Evolutionary conservation across 177 flowering plant genomes (phyloP).

Genomic region (Vitis hybrid): DNA sequence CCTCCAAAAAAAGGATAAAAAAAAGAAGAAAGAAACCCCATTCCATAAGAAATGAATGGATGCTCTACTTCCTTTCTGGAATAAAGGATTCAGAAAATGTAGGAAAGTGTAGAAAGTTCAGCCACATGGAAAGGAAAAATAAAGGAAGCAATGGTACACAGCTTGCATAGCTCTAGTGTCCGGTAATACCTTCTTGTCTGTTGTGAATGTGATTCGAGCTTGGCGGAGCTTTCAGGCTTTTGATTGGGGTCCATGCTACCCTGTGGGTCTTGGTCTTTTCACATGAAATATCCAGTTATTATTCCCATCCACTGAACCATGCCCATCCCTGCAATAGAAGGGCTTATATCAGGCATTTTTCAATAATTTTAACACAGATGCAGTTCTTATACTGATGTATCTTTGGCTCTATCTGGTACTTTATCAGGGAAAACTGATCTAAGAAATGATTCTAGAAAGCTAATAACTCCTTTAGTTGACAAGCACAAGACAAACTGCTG

Average conservation of each 20-base stretch:
- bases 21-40: background rate
- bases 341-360: too few species aligned
- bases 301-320: too few species aligned
- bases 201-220: constrained; percentile 4
- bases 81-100: background rate
- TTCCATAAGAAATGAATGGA: background rate
- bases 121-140: constrained; percentile 9
- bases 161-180: background rate
- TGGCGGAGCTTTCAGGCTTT: constrained; percentile 5
- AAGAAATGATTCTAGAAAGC: too few species aligned
- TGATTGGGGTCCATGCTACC: too few species aligned
- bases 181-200: constrained; percentile 8
- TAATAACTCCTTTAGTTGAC: too few species aligned
- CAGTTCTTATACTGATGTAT: too few species aligned
- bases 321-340: too few species aligned
- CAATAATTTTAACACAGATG: too few species aligned
- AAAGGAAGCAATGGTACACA: background rate
- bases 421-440: too few species aligned
- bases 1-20: background rate
- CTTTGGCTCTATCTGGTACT: too few species aligned
- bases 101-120: constrained; percentile 7
- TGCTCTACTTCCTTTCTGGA: background rate
- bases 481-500: too few species aligned
- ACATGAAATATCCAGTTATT: too few species aligned
- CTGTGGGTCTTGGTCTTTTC: background rate